Evolutionary conservation across 495 filamentous ascomycete species (phyloP).

Genomic region (Hypomontagnella submonticulosa): DNA sequence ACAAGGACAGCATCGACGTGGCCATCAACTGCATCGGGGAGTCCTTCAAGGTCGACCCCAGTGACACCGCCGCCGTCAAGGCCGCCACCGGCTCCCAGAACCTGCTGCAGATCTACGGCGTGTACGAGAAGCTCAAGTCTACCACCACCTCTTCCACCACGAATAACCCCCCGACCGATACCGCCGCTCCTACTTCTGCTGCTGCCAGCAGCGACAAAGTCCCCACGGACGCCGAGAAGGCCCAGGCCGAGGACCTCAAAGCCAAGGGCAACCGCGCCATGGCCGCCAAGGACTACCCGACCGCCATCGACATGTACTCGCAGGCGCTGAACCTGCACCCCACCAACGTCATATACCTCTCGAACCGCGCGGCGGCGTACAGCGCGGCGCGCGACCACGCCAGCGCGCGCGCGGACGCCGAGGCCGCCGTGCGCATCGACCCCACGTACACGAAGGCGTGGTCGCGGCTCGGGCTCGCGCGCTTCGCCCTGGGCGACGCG

Average conservation of each 20-base stretch:
- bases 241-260: slow-evolving; percentile 88
- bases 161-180: slow-evolving; percentile 43
- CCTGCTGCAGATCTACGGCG: slow-evolving; percentile 88
- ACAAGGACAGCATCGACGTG: slow-evolving; percentile 90
- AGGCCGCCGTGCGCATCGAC: slow-evolving; percentile 84
- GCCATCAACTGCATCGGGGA: slow-evolving; percentile 93
- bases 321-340: slow-evolving; percentile 83
- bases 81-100: slow-evolving; percentile 85
- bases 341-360: slow-evolving; percentile 93
- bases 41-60: slow-evolving; percentile 91
- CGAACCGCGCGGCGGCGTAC: slow-evolving; percentile 94
- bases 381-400: slow-evolving; percentile 82
- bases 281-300: slow-evolving; percentile 85
- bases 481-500: slow-evolving; percentile 89
- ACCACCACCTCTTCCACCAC: slow-evolving; percentile 41
- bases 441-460: slow-evolving; percentile 97
- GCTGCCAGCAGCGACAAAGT: neutral
- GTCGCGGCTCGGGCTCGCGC: slow-evolving; percentile 88
- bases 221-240: slow-evolving; percentile 49
- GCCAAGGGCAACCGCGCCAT: slow-evolving; percentile 93
- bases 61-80: slow-evolving; percentile 75
- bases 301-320: slow-evolving; percentile 86
- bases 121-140: slow-evolving; percentile 92
- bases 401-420: slow-evolving; percentile 83
- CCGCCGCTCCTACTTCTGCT: slow-evolving; percentile 41